Evolutionary conservation across 1,284 basidiomycete genomes (phyloP), one percentile per base, ranked within the genome.

Genomic region (Cutaneotrichosporon arboriforme): DNA sequence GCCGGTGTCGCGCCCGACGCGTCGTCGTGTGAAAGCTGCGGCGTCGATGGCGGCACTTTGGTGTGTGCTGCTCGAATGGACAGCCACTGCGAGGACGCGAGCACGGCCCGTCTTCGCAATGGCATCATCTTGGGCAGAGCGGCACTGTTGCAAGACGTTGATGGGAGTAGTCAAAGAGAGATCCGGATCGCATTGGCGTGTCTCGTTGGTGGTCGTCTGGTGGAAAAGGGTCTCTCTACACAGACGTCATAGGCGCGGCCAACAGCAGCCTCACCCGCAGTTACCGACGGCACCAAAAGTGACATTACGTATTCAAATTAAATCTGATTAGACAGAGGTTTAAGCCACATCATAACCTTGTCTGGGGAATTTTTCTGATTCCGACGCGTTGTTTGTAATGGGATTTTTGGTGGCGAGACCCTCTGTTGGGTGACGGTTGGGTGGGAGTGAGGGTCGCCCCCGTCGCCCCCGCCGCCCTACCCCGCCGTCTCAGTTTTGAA

Each of bases 111-210:
- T 13, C 43, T 38, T 40, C 54, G 43, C 42, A 55, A 18, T 17
- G 57, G 51, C 35, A 51, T 46, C 56, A 57, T 57, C 31, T 39
- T 35, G 8, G 47, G 26, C 26, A 31, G 10, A 31, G 26, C 26
- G 26, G 10, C 26, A 31, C 26, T 10, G 26, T 31, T 31, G 26
- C 7, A 10, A 31, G 26, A 31, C 5, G 26, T 31, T 5, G 26
- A 10, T 31, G 10, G 26, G 5, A 31, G 26, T 31, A 31, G n/a
- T n/a, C n/a, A n/a, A n/a, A n/a, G n/a, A n/a, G n/a, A n/a, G n/a
- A n/a, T n/a, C n/a, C n/a, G n/a, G n/a, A n/a, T n/a, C n/a, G n/a
- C n/a, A n/a, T n/a, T n/a, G n/a, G n/a, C n/a, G n/a, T n/a, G n/a
- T n/a, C n/a, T n/a, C n/a, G n/a, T n/a, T n/a, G n/a, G n/a, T n/a